Evolutionary conservation across 129 eudicot genomes (phyloP).

Genomic region (Chrysanthemum makinoi): DNA sequence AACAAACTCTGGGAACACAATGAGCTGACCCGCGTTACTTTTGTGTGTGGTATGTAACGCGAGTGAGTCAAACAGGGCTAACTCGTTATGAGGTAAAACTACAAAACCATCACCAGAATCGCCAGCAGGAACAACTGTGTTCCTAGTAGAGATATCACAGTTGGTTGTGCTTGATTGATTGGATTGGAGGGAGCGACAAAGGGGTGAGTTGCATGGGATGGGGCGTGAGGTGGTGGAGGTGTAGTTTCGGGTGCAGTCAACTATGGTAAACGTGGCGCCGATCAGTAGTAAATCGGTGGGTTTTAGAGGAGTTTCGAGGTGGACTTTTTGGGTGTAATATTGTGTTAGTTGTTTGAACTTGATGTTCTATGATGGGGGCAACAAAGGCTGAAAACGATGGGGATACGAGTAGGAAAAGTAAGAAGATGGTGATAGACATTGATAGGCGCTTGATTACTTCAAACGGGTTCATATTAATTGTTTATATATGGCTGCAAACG

Average conservation of each 20-base stretch:
- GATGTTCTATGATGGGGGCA: constrained; percentile 39
- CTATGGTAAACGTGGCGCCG: constrained; percentile 33
- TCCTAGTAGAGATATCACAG: not conserved
- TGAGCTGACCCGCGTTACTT: constrained; percentile 46
- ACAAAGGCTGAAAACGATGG: constrained; percentile 35
- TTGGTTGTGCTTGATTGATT: constrained; percentile 1
- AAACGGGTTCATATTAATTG: not conserved
- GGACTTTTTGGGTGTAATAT: constrained; percentile 31
- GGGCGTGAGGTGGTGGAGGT: constrained; percentile 38
- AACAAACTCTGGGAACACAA: constrained; percentile 27
- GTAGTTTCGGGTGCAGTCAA: constrained; percentile 40
- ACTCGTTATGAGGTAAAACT: constrained; percentile 26
- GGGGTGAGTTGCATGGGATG: constrained; percentile 46
- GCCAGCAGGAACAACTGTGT: not conserved
- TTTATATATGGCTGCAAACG: not conserved
- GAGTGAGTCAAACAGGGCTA: constrained; percentile 36
- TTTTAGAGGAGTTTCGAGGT: constrained; percentile 42
- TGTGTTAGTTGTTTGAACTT: constrained; percentile 26
- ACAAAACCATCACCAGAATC: constrained; percentile 20
- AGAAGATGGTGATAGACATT: constrained; percentile 18
- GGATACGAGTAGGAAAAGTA: constrained; percentile 16
- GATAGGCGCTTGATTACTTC: constrained; percentile 21
- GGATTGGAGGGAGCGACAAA: constrained; percentile 30
- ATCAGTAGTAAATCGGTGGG: constrained; percentile 40
- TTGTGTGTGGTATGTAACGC: constrained; percentile 44